These are phyloP conservation scores for Physaria fendleri DNA, from an alignment of 345 rosid species.

Conservation along the genomic window DNA sequence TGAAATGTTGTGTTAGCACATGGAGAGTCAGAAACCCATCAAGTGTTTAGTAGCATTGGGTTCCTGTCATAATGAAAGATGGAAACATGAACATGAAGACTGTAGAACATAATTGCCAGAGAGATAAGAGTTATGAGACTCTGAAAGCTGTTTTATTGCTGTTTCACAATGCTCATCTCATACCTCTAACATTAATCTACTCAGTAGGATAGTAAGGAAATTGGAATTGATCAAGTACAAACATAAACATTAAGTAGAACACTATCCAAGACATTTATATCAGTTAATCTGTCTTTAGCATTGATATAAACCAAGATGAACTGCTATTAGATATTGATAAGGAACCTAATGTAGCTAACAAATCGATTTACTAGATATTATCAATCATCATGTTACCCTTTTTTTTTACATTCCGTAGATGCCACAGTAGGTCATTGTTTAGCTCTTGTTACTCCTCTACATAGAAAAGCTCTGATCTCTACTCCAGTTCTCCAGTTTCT, in stretches of 20 bases:
- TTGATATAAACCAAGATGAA: not conserved
- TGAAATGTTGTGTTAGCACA: slow-evolving; percentile 2
- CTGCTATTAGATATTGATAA: not conserved
- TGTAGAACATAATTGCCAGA: slow-evolving; percentile 11
- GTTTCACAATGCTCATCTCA: slow-evolving; percentile 8
- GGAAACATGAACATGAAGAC: slow-evolving; percentile 18
- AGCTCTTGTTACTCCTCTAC: not conserved
- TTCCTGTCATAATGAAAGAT: slow-evolving; percentile 18
- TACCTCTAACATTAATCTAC: slow-evolving; percentile 10
- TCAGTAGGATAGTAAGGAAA: not conserved
- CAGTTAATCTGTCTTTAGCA: not conserved
- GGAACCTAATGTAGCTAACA: not conserved
- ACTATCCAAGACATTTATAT: not conserved
- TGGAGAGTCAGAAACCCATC: slow-evolving; percentile 23
- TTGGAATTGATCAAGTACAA: slow-evolving; percentile 3
- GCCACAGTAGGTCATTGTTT: not conserved
- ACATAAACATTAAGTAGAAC: not conserved
- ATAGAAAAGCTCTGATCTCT: not conserved
- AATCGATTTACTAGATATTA: not conserved
- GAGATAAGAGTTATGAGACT: slow-evolving; percentile 16
- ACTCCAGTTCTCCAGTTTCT: slow-evolving; percentile 11
- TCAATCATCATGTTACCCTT: not conserved
- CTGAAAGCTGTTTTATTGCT: slow-evolving; percentile 1
- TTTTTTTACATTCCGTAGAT: slow-evolving; percentile 4
- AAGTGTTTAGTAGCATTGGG: slow-evolving; percentile 14